Base-by-base conservation (phyloP, 352 stramenopile species). In the Pythium brachiatum region DNA sequence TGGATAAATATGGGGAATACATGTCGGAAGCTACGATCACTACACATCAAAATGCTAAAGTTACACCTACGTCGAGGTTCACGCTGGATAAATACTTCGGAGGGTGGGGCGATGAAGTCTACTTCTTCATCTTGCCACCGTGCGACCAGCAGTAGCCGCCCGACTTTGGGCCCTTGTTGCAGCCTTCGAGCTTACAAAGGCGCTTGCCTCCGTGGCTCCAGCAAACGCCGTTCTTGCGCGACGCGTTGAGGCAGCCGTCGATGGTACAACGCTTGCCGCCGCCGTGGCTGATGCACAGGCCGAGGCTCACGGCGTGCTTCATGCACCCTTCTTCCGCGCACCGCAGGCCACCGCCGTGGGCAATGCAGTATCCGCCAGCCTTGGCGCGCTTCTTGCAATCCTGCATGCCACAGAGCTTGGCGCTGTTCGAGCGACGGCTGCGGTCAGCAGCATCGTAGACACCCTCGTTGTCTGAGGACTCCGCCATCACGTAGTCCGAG, bases 61-160 rank as follows among this genome's bases (percentile, higher is more conserved):
- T 39, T 50, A 71, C 32, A 48, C 4, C 4, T 20, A 26, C 39
- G 31, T 41, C 13, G 0, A 15, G 16, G 36, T 36, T 12, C 2
- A 21, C 3, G 38, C 64, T 62, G 63, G 34, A 74, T 84, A 84
- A 83, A 82, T 81, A 82, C 50, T 64, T 54, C 20, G 25, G 47
- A 8, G 18, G 18, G 18, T 41, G 18, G 50, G 20, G 29, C 0
- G 41, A 54, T 32, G 43, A 18, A n/a, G 15, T 52, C 75, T 79
- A 90, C 75, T 93, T 93, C 65, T 87, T 89, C 70, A 87, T 86
- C 76, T 90, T 93, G 70, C 81, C 79, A 53, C 85, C 82, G 60
- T 94, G 82, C 47, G 78, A 86, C 82, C 82, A 94, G 79, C 85
- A 94, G 69, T 89, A 92, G 62, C 82, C 82, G 51, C 85, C 82